Conservation (phyloP, 163 green algal species). For the Chlorella variabilis region DNA sequence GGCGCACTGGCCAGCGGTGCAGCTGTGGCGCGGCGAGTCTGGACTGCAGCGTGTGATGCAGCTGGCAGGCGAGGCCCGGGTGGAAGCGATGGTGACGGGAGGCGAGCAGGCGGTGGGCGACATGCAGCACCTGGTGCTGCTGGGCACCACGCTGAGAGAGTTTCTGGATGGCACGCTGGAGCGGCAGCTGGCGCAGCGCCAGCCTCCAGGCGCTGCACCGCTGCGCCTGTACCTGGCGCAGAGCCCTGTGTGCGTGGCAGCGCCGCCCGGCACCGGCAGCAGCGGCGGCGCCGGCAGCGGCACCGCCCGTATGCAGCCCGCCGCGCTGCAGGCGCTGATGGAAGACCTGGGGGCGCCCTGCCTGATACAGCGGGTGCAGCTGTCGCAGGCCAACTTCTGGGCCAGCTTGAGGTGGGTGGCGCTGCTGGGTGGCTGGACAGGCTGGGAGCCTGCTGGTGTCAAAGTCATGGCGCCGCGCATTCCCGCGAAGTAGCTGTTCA, state of each 20-base stretch:
- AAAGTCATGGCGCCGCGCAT: too few relatives aligned
- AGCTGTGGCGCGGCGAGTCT: slow-evolving; percentile 19
- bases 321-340: slow-evolving; percentile 38
- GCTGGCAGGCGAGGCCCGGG: slow-evolving; percentile 29
- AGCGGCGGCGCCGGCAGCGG: not conserved
- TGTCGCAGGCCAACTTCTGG: slow-evolving; percentile 64
- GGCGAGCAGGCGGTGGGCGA: slow-evolving; percentile 28
- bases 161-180: slow-evolving; percentile 31
- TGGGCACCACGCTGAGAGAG: slow-evolving; percentile 35
- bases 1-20: slow-evolving; percentile 37
- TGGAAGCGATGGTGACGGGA: slow-evolving; percentile 31
- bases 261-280: not conserved
- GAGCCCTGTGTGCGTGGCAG: slow-evolving; percentile 7
- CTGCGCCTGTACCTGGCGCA: slow-evolving; percentile 31
- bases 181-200: not conserved
- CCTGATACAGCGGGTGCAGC: slow-evolving; percentile 22
- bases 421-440: too few relatives aligned
- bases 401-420: slow-evolving; percentile 49
- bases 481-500: too few relatives aligned
- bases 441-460: too few relatives aligned
- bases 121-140: slow-evolving; percentile 43
- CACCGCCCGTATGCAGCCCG: slow-evolving; percentile 17
- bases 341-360: slow-evolving; percentile 46
- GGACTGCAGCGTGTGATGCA: slow-evolving; percentile 33
- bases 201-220: not conserved